A percentile compares a stretch with the other conserved stretches of the same genome.
Evolutionary conservation across 768 basidiomycete species (phyloP).

Genomic region (Nidularia sp.): DNA sequence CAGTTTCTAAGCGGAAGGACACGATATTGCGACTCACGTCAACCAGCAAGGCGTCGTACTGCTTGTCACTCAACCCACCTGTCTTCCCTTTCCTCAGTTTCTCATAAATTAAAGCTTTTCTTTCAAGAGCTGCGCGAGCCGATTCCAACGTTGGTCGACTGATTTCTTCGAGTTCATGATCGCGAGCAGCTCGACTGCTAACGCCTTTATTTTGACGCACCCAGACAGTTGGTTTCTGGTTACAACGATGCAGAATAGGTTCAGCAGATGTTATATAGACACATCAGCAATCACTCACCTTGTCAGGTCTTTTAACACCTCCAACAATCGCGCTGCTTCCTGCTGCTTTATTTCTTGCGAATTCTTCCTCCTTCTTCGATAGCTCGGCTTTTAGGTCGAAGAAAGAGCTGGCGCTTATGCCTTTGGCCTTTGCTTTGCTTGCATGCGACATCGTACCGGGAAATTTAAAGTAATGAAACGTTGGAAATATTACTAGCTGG

Average conservation of each 20-base stretch:
- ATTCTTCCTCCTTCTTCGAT: conserved; percentile 56
- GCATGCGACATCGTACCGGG: conserved; percentile 36
- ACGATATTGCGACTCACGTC: conserved; percentile 51
- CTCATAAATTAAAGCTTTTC: conserved; percentile 79
- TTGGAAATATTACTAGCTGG: not conserved
- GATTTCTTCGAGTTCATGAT: conserved; percentile 67
- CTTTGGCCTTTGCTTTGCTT: conserved; percentile 63
- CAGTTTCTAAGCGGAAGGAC: not conserved
- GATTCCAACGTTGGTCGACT: conserved; percentile 70
- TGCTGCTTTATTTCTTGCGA: conserved; percentile 53
- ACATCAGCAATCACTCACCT: conserved; percentile 38
- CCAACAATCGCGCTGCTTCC: conserved; percentile 55
- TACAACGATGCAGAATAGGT: not conserved
- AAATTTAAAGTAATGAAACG: not conserved
- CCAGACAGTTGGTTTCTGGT: conserved; percentile 78
- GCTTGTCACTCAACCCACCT: conserved; percentile 71
- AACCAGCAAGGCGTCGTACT: conserved; percentile 69
- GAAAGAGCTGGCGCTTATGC: conserved; percentile 71
- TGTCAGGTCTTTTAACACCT: conserved; percentile 63
- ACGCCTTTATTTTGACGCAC: conserved; percentile 74
- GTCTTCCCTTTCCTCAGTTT: conserved; percentile 74
- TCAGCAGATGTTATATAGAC: too few species aligned
- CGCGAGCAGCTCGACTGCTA: conserved; percentile 54
- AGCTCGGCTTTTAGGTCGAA: conserved; percentile 81
- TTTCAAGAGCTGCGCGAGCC: conserved; percentile 65